Conservation (phyloP, 768 basidiomycete genomes). For the Suillus hirtellus region DNA sequence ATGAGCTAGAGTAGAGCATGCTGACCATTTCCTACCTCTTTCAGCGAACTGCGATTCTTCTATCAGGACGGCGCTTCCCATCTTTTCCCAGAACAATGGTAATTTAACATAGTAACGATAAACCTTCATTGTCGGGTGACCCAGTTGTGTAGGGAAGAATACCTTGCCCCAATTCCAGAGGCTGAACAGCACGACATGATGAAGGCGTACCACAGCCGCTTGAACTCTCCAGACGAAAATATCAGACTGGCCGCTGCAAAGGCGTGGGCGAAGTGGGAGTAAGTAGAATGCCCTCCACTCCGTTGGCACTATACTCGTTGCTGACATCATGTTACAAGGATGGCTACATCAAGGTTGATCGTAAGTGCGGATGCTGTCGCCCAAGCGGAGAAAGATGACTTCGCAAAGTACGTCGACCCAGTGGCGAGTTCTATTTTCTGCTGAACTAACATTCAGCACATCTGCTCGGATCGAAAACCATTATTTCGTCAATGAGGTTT, state of each 20-base stretch:
- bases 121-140: conserved; percentile 7
- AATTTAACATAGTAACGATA: conserved; percentile 15
- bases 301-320: neutral
- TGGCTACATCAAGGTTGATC: conserved; percentile 76
- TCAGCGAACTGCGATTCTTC: conserved; percentile 84
- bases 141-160: conserved; percentile 67
- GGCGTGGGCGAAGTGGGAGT: conserved; percentile 94
- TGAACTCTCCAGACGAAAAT: conserved; percentile 71
- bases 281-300: conserved; percentile 32
- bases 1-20: neutral
- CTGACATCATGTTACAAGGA: conserved; percentile 44
- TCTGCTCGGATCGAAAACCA: conserved; percentile 91
- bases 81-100: conserved; percentile 90
- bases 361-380: conserved; percentile 70
- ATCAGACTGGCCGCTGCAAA: conserved; percentile 69
- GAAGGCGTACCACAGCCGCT: conserved; percentile 77
- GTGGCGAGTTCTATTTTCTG: conserved; percentile 11
- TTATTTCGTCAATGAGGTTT: conserved; percentile 80
- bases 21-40: neutral
- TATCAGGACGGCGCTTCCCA: conserved; percentile 86
- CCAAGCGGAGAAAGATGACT: conserved; percentile 69
- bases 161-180: conserved; percentile 77
- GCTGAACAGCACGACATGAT: conserved; percentile 78
- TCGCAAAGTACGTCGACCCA: conserved; percentile 60
- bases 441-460: conserved; percentile 47